Evolutionary conservation across 306 rosid species (phyloP).

Genomic region (Carpinus fangiana): DNA sequence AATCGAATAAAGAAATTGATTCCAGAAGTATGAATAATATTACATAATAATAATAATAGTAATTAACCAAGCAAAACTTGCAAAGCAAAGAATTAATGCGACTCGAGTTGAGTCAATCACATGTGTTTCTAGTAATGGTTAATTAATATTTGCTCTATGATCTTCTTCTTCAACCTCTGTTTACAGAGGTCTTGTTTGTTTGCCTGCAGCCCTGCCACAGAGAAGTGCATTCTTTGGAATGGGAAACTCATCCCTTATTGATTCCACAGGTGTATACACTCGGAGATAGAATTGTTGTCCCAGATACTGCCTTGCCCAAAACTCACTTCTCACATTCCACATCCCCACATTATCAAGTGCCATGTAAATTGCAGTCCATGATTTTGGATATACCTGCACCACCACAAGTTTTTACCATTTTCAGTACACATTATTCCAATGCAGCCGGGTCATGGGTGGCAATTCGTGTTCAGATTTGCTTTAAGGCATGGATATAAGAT

Average conservation of each 20-base stretch:
- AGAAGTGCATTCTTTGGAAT: conserved; percentile 90
- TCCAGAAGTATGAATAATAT: background rate
- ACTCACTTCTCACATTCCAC: conserved; percentile 90
- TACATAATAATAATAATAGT: background rate
- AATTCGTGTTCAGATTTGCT: no score
- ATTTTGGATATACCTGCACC: conserved; percentile 79
- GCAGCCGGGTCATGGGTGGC: background rate
- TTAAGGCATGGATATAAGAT: no score
- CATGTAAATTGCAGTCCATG: conserved; percentile 91
- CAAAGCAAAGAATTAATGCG: conserved; percentile 37
- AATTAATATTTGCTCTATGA: background rate
- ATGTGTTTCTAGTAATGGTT: conserved; percentile 6
- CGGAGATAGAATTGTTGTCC: conserved; percentile 91
- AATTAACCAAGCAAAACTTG: background rate
- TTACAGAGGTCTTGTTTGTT: conserved; percentile 34
- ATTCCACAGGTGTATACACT: conserved; percentile 70
- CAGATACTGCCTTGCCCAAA: conserved; percentile 86
- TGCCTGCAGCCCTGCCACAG: conserved; percentile 78
- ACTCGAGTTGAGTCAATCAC: conserved; percentile 11
- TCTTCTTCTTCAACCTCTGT: conserved; percentile 1
- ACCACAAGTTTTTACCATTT: background rate
- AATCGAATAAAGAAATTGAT: background rate
- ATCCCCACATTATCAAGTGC: conserved; percentile 88
- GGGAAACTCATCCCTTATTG: conserved; percentile 73
- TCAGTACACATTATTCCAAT: background rate